Conservation (phyloP, 177 flowering plant species). For the Vitis hybrid region DNA sequence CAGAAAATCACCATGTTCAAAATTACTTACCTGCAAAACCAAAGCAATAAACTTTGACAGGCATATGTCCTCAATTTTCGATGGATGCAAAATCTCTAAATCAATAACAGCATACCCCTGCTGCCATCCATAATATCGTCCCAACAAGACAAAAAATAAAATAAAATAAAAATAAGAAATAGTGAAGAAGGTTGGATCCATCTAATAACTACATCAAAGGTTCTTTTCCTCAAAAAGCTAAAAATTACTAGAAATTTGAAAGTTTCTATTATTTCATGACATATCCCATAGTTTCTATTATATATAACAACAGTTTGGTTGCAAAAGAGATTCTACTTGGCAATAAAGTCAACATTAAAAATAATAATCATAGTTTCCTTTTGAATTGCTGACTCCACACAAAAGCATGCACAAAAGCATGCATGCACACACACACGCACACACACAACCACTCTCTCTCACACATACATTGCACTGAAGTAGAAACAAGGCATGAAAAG, state of each 20-base stretch:
- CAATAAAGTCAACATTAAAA: too few relatives aligned
- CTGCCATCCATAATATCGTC: constrained; percentile 36
- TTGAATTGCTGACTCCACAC: too few relatives aligned
- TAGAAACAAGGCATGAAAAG: background rate
- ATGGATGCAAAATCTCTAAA: constrained; percentile 50
- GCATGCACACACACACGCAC: too few relatives aligned
- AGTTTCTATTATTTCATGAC: too few relatives aligned
- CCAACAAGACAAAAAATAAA: background rate
- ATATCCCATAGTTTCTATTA: too few relatives aligned
- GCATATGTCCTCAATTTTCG: constrained; percentile 53
- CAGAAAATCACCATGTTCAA: background rate
- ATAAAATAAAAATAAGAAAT: background rate
- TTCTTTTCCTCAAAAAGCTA: background rate
- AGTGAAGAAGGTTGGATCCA: background rate
- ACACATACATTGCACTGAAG: too few relatives aligned
- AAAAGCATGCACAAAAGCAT: too few relatives aligned
- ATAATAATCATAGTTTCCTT: too few relatives aligned
- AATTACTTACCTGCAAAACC: constrained; percentile 68
- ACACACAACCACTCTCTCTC: too few relatives aligned
- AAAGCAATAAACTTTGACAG: constrained; percentile 63
- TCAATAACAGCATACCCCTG: constrained; percentile 86
- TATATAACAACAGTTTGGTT: too few relatives aligned
- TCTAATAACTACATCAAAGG: background rate
- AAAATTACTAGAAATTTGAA: too few relatives aligned
- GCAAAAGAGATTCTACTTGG: too few relatives aligned